These are phyloP conservation scores for Decorospora gaudefroyi DNA, from an alignment of 2,329 filamentous ascomycete species.

Conservation along the genomic window DNA sequence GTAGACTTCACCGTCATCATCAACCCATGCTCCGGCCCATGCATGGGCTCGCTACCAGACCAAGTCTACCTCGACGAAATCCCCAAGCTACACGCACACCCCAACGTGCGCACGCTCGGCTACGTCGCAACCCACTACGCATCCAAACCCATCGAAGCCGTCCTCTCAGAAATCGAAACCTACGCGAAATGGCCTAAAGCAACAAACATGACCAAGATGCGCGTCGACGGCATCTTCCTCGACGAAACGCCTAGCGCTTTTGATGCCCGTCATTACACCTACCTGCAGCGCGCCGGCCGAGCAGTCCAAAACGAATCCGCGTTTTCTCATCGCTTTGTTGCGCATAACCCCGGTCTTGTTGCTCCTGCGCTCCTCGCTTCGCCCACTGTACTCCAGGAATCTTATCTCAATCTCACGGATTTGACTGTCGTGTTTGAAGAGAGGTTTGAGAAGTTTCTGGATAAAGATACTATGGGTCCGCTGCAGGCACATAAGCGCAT, in stretches of 20 bases:
- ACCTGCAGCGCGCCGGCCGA: constrained; percentile 28
- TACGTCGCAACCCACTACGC: constrained; percentile 60
- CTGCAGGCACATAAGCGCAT: constrained; percentile 28
- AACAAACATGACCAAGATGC: constrained; percentile 46
- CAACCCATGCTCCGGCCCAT: constrained; percentile 53
- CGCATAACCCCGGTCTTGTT: constrained; percentile 38
- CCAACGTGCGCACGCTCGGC: constrained; percentile 57
- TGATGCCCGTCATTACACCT: constrained; percentile 23
- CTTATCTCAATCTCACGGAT: constrained; percentile 40
- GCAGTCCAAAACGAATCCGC: constrained; percentile 26
- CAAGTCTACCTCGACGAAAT: constrained; percentile 46
- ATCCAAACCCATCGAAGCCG: constrained; percentile 30
- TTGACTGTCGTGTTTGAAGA: constrained; percentile 43
- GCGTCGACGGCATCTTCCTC: constrained; percentile 58
- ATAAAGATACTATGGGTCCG: constrained; percentile 25
- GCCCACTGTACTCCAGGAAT: constrained; percentile 21
- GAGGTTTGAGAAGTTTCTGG: constrained; percentile 36
- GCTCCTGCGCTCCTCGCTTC: constrained; percentile 24
- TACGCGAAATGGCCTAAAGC: constrained; percentile 55
- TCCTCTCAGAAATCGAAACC: constrained; percentile 51
- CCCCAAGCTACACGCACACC: constrained; percentile 48
- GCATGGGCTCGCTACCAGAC: constrained; percentile 34
- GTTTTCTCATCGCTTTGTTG: constrained; percentile 35
- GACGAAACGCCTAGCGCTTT: constrained; percentile 54
- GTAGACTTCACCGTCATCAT: constrained; percentile 59